Evolutionary conservation across 352 stramenopile species (phyloP).

Genomic region (Phytophthora boehmeriae): DNA sequence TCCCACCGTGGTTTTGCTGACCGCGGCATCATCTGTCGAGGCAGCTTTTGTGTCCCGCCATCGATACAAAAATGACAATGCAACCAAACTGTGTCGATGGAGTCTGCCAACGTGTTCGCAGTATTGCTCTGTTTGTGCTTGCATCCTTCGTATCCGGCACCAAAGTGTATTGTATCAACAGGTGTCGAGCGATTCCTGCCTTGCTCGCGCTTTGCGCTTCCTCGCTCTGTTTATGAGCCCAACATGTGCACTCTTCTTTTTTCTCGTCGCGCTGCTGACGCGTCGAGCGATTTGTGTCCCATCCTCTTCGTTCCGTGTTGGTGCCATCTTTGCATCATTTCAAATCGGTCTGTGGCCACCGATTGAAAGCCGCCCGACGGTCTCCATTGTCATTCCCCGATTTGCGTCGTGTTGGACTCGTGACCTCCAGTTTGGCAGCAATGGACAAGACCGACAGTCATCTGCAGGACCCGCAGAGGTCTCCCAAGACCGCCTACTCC

Average conservation of each 20-base stretch:
- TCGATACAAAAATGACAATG: too few relatives aligned
- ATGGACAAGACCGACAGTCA: conserved; percentile 35
- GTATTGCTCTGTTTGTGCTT: too few relatives aligned
- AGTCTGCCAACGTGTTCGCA: too few relatives aligned
- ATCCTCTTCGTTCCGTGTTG: conserved; percentile 21
- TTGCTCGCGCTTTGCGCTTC: background rate
- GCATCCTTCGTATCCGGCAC: too few relatives aligned
- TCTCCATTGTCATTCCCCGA: conserved; percentile 22
- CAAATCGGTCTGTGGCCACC: conserved; percentile 5
- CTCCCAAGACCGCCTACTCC: conserved; percentile 24
- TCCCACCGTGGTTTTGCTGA: too few relatives aligned
- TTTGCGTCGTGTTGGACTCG: conserved; percentile 14
- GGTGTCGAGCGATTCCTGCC: too few relatives aligned
- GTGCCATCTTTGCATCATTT: conserved; percentile 32
- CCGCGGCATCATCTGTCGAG: too few relatives aligned
- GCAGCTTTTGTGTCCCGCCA: too few relatives aligned
- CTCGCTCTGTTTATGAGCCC: background rate
- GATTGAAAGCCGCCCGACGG: conserved; percentile 6
- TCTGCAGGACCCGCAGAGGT: conserved; percentile 17
- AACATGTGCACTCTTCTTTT: conserved; percentile 19
- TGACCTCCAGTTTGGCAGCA: background rate
- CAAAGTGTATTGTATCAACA: too few relatives aligned
- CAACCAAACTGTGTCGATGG: too few relatives aligned
- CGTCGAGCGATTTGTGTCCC: conserved; percentile 6
- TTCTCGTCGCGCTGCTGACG: conserved; percentile 23